Base-by-base conservation (phyloP, 768 basidiomycete species). In the Kwoniella newhampshirensis region DNA sequence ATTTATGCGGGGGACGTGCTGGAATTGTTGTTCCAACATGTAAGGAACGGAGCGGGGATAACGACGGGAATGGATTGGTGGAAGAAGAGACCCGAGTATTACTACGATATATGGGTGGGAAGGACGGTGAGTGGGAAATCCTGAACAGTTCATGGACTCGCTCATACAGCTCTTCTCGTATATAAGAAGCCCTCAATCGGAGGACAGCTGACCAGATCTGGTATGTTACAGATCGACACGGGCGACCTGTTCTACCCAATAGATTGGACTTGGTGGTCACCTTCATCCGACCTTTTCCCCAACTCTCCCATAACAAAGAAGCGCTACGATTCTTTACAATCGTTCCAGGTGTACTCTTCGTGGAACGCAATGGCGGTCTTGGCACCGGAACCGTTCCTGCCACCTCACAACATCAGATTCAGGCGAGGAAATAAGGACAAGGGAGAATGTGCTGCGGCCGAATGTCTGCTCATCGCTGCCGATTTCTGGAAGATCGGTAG, bases 161-260 rank as follows among this genome's bases (percentile, higher is more conserved):
- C n/a, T n/a, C n/a, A 8, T 23, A 17, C 27, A 47, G 5, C 45
- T 26, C 7, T 37, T 28, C 5, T 11, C 18, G 18, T 51, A n/a
- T n/a, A n/a, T n/a, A n/a, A n/a, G n/a, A n/a, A n/a, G n/a, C n/a
- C n/a, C n/a, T n/a, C n/a, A 37, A 37, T n/a, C 36, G 36, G 36
- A 37, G 36, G 15, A 46, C 44, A 11, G 44, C 44, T 46, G 44
- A 46, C n/a, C 41, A 15, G 9, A 17, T 17, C 36, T 41, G 36
- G 41, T 23, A 18, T 36, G 1, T 21, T 11, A 18, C 41, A 70
- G 69, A 60, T 67, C 36, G 67, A 72, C 42, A 60, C 55, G 1
- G 70, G 70, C 12, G 75, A 76, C 39, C 53, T 76, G 6, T 76
- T 76, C 59, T 76, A 76, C 59, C 70, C 75, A 4, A 75, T 76